These are phyloP conservation scores for Clavariopsis aquatica DNA, from an alignment of 495 filamentous ascomycete species.

Conservation along the genomic window DNA sequence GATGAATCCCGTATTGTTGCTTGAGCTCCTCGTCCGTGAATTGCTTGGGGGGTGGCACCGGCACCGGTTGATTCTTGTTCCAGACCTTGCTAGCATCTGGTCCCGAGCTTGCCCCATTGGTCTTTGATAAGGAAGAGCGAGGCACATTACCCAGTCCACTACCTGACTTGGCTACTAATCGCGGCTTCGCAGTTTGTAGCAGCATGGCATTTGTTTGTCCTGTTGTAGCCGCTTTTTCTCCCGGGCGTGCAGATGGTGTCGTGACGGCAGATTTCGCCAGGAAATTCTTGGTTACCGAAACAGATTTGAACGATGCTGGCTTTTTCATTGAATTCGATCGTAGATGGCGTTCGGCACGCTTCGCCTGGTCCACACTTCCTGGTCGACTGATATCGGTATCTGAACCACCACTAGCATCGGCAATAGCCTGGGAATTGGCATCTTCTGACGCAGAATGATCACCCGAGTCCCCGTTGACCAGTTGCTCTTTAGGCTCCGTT, in stretches of 20 bases:
- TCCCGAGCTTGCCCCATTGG: conserved; percentile 52
- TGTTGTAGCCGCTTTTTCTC: conserved; percentile 45
- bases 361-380: conserved; percentile 49
- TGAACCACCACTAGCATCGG: conserved; percentile 55
- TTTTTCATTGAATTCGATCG: conserved; percentile 78
- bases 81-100: conserved; percentile 81
- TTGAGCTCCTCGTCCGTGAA: conserved; percentile 97
- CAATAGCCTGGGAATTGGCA: conserved; percentile 18
- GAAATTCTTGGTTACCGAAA: conserved; percentile 90
- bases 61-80: conserved; percentile 93
- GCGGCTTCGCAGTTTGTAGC: conserved; percentile 55
- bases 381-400: conserved; percentile 62
- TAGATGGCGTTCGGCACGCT: conserved; percentile 60
- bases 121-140: conserved; percentile 50
- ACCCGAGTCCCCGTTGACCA: conserved; percentile 37
- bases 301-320: conserved; percentile 84
- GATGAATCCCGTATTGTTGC: conserved; percentile 92
- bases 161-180: conserved; percentile 68
- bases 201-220: conserved; percentile 56
- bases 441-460: conserved; percentile 33
- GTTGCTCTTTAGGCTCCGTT: conserved; percentile 40
- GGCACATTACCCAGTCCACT: conserved; percentile 56
- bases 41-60: conserved; percentile 81
- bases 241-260: conserved; percentile 36
- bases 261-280: conserved; percentile 60